These are phyloP conservation scores for Cyclanthera cordifolia DNA, from an alignment of 306 rosid genomes.

Conservation along the genomic window DNA sequence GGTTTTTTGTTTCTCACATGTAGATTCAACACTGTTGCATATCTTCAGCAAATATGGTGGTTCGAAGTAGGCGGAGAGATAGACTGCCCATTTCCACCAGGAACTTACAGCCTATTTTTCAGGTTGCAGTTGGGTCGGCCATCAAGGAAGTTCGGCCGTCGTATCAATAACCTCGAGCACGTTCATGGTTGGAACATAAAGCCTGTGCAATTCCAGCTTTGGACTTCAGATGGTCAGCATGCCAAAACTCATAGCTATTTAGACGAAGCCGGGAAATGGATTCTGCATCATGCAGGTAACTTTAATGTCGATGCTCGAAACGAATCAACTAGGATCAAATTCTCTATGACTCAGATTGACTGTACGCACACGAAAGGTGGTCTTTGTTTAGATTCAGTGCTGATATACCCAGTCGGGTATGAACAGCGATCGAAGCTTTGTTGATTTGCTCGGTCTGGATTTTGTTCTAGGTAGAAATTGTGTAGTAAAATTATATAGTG, in stretches of 20 bases:
- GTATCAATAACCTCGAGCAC: constrained; percentile 54
- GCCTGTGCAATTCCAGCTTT: constrained; percentile 73
- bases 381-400: constrained; percentile 76
- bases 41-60: constrained; percentile 97
- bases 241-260: constrained; percentile 52
- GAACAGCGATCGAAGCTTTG: constrained; percentile 42
- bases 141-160: constrained; percentile 63
- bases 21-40: constrained; percentile 63
- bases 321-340: constrained; percentile 46
- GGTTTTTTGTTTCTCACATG: constrained; percentile 4
- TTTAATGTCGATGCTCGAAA: constrained; percentile 52
- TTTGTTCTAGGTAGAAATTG: constrained; percentile 20
- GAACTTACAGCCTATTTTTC: constrained; percentile 70
- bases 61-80: constrained; percentile 91
- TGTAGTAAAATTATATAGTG: constrained; percentile 18
- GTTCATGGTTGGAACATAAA: constrained; percentile 92
- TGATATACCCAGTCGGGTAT: constrained; percentile 49
- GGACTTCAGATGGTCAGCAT: constrained; percentile 73
- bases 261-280: constrained; percentile 65
- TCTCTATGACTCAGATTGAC: constrained; percentile 94
- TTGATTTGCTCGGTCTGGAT: constrained; percentile 29
- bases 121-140: constrained; percentile 59
- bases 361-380: constrained; percentile 98
- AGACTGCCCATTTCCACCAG: constrained; percentile 82
- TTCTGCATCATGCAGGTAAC: constrained; percentile 60